Evolutionary conservation across 441 rosid genomes (phyloP), one percentile per base, ranked within the genome.

Genomic region (Populus hybrid): DNA sequence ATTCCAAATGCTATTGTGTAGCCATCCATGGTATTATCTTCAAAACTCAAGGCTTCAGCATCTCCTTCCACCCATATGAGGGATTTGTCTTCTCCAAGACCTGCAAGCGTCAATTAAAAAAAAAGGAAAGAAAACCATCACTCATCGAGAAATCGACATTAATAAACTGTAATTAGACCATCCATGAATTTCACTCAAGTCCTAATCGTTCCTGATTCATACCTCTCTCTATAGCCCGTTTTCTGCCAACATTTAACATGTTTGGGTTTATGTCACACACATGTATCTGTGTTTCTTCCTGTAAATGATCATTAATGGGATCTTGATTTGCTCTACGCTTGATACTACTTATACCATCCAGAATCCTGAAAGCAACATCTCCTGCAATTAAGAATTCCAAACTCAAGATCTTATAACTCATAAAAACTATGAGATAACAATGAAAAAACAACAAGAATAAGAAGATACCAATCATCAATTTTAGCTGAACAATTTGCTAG

Each of bases 1-100:
- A 96, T 96, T 70, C 98, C 98, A 86, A 94, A 96, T 42, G 99
- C 98, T 82, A 96, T 89, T 64, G 98, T 91, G 86, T 91, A 96
- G 69, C 94, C 93, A 86, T 96, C 98, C 98, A 96, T 88, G 67
- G 94, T 88, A 78, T 87, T 80, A 80, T 93, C 90, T 74, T 79
- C 86, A 73, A 96, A 96, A 81, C 85, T 83, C 86, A 96, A 83
- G 73, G 92, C 92, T 85, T 94, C 98, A 68, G 98, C 99, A 86
- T 94, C 89, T 78, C 99, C 99, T 83, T 90, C 91, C 73, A 91
- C 93, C 98, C 98, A 96, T 72, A 82, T 71, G 26, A 96, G 94
- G 64, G 95, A 86, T 77, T 94, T 88, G 79, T 85, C 86, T 65
- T 86, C 87, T 75, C 84, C 83, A 72, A 87, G 70, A 81, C 97